Conservation (phyloP, 495 filamentous ascomycete species). For the Neurospora terricola region DNA sequence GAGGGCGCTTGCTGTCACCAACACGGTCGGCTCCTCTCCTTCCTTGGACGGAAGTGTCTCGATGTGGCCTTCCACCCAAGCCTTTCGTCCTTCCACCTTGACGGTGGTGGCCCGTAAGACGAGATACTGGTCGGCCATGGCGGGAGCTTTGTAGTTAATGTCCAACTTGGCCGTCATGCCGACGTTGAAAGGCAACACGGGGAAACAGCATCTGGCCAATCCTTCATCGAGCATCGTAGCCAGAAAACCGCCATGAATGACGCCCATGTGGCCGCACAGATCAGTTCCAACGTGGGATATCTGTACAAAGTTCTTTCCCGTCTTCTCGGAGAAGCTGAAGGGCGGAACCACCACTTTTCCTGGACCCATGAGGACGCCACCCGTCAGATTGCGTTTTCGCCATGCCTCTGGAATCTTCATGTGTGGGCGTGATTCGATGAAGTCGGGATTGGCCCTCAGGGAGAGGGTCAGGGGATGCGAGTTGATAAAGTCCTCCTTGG, state of each 20-base stretch:
- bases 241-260: constrained; percentile 84
- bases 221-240: constrained; percentile 92
- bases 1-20: constrained; percentile 50
- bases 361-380: constrained; percentile 65
- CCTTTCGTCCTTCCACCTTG: constrained; percentile 89
- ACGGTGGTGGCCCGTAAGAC: constrained; percentile 72
- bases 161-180: constrained; percentile 87
- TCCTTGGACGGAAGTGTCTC: constrained; percentile 57
- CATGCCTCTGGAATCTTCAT: constrained; percentile 64
- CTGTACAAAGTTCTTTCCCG: constrained; percentile 61
- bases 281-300: constrained; percentile 72
- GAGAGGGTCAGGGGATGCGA: constrained; percentile 59
- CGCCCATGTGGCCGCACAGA: constrained; percentile 84
- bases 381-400: constrained; percentile 68
- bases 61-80: constrained; percentile 88
- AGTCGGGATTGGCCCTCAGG: constrained; percentile 57
- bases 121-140: constrained; percentile 63
- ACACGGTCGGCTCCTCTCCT: constrained; percentile 23
- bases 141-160: constrained; percentile 78
- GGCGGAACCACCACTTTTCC: constrained; percentile 78
- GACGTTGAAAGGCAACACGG: constrained; percentile 77
- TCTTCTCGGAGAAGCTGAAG: constrained; percentile 58
- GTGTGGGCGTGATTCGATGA: constrained; percentile 73
- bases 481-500: constrained; percentile 63
- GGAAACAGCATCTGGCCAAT: constrained; percentile 82